Conservation (phyloP, 495 filamentous ascomycete species). For the Penicillium maclennaniae region DNA sequence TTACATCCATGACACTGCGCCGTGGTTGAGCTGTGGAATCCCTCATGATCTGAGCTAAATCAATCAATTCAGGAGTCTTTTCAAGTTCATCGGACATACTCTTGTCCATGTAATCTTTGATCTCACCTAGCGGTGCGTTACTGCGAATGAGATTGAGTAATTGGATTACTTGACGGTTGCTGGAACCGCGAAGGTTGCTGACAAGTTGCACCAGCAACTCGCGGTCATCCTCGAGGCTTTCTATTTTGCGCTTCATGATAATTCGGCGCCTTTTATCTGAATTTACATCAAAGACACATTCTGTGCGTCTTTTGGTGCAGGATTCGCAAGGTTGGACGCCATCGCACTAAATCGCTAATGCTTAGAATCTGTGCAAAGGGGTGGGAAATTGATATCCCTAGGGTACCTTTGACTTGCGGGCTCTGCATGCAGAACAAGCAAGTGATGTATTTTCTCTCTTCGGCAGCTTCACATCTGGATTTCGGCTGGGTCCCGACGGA, state of each 20-base stretch:
- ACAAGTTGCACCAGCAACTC: slow-evolving; percentile 27
- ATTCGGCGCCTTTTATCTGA: slow-evolving; percentile 34
- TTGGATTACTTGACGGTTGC: slow-evolving; percentile 14
- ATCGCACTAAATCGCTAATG: slow-evolving; percentile 22
- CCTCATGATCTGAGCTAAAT: slow-evolving; percentile 1
- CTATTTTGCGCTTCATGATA: slow-evolving; percentile 35
- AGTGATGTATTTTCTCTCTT: background rate
- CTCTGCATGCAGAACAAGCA: background rate
- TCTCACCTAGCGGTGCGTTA: slow-evolving; percentile 29
- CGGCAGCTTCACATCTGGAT: background rate
- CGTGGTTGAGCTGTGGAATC: background rate
- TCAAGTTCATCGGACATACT: slow-evolving; percentile 21
- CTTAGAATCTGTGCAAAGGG: background rate
- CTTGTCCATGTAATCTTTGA: slow-evolving; percentile 29
- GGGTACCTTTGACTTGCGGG: slow-evolving; percentile 2
- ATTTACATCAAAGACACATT: slow-evolving; percentile 30
- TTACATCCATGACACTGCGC: background rate
- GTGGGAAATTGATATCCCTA: background rate
- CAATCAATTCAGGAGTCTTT: slow-evolving; percentile 23
- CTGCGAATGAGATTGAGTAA: slow-evolving; percentile 36
- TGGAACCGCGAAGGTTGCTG: slow-evolving; percentile 24
- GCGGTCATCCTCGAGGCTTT: slow-evolving; percentile 29
- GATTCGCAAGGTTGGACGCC: slow-evolving; percentile 30
- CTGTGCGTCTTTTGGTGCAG: slow-evolving; percentile 26
- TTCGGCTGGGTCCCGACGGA: background rate